Evolutionary conservation across 768 basidiomycete species (phyloP).

Genomic region (Russula abietina): DNA sequence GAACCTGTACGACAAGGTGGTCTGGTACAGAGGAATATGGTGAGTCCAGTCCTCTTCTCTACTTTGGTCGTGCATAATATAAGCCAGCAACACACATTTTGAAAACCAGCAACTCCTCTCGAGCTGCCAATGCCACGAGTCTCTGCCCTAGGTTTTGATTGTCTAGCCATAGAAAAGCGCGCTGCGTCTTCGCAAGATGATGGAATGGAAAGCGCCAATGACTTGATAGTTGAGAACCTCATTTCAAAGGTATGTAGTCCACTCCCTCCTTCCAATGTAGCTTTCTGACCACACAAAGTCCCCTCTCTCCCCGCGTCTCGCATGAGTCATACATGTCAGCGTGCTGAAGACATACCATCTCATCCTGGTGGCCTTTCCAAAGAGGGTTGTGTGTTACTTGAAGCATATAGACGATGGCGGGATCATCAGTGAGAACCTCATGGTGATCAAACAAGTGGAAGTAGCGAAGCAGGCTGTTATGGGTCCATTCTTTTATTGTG

Average conservation of each 20-base stretch:
- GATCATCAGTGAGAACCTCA: slow-evolving; percentile 80
- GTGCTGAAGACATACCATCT: slow-evolving; percentile 89
- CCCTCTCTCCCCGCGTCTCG: slow-evolving; percentile 52
- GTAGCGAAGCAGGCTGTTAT: slow-evolving; percentile 70
- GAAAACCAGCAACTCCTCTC: too few species aligned
- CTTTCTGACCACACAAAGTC: too few species aligned
- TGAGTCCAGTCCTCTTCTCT: too few species aligned
- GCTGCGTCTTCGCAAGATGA: slow-evolving; percentile 41
- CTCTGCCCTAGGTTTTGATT: slow-evolving; percentile 90
- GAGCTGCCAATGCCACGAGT: too few species aligned
- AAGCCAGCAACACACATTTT: too few species aligned
- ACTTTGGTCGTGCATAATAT: too few species aligned
- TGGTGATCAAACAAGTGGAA: slow-evolving; percentile 54
- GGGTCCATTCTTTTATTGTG: slow-evolving; percentile 28
- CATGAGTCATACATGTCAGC: slow-evolving; percentile 54
- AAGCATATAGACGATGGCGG: slow-evolving; percentile 65
- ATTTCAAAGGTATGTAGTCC: too few species aligned
- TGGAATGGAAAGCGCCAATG: slow-evolving; percentile 62
- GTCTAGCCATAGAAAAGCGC: slow-evolving; percentile 83
- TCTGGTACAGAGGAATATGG: too few species aligned
- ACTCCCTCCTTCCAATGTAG: too few species aligned
- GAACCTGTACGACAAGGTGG: too few species aligned
- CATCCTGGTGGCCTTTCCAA: slow-evolving; percentile 90
- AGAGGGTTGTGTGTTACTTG: slow-evolving; percentile 58
- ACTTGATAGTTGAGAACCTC: slow-evolving; percentile 45